Conservation (phyloP, 1,139 yeast genomes). For the Taphrina communis region DNA sequence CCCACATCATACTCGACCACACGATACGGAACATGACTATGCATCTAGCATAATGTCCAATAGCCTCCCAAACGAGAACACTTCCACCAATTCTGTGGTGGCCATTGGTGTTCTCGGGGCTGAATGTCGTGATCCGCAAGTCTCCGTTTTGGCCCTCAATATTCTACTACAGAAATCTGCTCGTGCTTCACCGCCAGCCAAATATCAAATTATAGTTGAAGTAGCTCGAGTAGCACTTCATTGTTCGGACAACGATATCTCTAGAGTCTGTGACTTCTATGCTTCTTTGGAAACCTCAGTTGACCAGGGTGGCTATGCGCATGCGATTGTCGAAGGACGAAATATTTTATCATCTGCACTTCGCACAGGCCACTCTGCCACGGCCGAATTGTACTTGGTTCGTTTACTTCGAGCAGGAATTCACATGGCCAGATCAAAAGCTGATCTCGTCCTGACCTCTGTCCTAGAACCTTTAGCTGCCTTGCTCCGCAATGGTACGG, state of each 20-base stretch:
- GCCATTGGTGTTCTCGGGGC: slow-evolving; percentile 26
- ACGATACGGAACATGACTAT: background rate
- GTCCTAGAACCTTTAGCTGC: slow-evolving; percentile 16
- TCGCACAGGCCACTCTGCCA: background rate
- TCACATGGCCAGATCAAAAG: background rate
- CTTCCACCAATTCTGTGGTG: slow-evolving; percentile 27
- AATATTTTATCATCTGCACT: background rate
- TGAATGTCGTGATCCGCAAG: slow-evolving; percentile 14
- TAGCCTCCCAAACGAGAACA: background rate
- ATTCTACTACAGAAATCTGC: slow-evolving; percentile 27
- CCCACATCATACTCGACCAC: background rate
- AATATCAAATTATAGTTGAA: slow-evolving; percentile 23
- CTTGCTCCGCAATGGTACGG: background rate
- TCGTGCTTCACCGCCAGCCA: slow-evolving; percentile 1
- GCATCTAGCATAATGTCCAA: slow-evolving; percentile 1
- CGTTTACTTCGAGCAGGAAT: slow-evolving; percentile 24
- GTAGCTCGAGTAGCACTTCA: slow-evolving; percentile 17
- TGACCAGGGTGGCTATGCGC: background rate
- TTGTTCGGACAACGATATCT: slow-evolving; percentile 31
- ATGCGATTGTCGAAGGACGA: slow-evolving; percentile 11
- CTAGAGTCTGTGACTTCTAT: slow-evolving; percentile 9
- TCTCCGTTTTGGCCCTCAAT: slow-evolving; percentile 19
- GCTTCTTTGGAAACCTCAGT: slow-evolving; percentile 1
- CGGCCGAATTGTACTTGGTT: slow-evolving; percentile 9
- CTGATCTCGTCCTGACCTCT: background rate